phyloP scores from a whole-genome alignment of 2,329 filamentous ascomycete species.

The Shiraia bambusicola region DNA sequence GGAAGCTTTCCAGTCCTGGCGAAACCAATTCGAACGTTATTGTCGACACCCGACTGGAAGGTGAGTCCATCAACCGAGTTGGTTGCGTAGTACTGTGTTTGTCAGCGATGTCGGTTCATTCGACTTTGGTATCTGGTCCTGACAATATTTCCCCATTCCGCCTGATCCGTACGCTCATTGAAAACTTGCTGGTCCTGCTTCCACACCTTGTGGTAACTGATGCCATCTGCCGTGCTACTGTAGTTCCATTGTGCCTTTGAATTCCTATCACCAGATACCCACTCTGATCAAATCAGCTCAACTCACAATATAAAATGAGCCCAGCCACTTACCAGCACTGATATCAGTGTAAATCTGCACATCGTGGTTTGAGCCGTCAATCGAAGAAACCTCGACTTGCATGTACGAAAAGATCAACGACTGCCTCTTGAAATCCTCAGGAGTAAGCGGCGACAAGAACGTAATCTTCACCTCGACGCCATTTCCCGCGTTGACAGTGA shows the following conservation, averaged over 20 bases:
- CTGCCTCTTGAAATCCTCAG: conserved; percentile 65
- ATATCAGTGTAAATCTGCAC: conserved; percentile 75
- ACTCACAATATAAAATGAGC: conserved; percentile 1
- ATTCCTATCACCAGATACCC: conserved; percentile 64
- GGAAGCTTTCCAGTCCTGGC: conserved; percentile 46
- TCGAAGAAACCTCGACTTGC: conserved; percentile 61
- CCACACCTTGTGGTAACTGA: conserved; percentile 63
- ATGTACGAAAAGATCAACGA: conserved; percentile 72
- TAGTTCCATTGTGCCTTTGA: conserved; percentile 65
- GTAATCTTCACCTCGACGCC: conserved; percentile 66
- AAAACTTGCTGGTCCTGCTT: conserved; percentile 52
- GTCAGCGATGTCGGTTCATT: conserved; percentile 1
- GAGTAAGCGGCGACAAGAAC: conserved; percentile 70
- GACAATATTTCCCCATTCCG: conserved; percentile 54
- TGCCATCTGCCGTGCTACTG: conserved; percentile 31
- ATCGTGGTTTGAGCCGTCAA: conserved; percentile 63
- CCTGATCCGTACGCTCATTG: conserved; percentile 51
- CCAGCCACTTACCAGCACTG: conserved; percentile 58
- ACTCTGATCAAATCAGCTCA: conserved; percentile 58
- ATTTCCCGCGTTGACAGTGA: conserved; percentile 64
- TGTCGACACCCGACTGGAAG: conserved; percentile 51
- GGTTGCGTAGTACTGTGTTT: conserved; percentile 52
- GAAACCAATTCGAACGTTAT: conserved; percentile 52
- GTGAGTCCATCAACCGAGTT: conserved; percentile 45
- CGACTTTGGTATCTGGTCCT: background rate